A percentile compares a stretch with the other conserved stretches of the same genome.
Evolutionary conservation across 176 grass and related monocot species (phyloP).

Genomic region (Zoysia pacifica): DNA sequence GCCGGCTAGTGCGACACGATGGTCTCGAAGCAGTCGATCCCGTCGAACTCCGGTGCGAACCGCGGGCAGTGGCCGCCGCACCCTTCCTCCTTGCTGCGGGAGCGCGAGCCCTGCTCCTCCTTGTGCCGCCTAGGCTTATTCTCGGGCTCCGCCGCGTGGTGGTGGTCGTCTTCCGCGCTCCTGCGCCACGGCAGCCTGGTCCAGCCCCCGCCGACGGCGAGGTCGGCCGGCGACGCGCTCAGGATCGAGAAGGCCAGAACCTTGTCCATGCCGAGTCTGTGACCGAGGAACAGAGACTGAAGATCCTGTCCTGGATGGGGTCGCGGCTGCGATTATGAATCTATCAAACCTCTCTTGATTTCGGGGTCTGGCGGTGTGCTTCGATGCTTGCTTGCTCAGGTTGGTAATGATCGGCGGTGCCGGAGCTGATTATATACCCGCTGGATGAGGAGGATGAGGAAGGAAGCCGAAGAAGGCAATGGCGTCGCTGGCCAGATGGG

Average conservation of each 20-base stretch:
- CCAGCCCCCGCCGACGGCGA: slow-evolving; percentile 18
- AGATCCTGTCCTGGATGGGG: too few species aligned
- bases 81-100: neutral
- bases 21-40: slow-evolving; percentile 78
- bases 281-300: too few species aligned
- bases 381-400: neutral
- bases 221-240: slow-evolving; percentile 51
- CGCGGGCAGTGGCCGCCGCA: neutral
- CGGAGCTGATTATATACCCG: neutral
- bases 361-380: neutral
- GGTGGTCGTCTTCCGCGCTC: neutral
- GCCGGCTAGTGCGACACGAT: slow-evolving; percentile 44
- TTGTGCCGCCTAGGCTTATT: neutral
- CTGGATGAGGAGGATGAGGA: neutral
- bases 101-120: neutral
- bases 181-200: slow-evolving; percentile 26
- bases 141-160: neutral
- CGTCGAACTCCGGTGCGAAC: slow-evolving; percentile 71
- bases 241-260: slow-evolving; percentile 62
- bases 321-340: too few species aligned
- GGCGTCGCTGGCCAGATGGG: neutral
- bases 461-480: neutral
- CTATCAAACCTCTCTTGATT: neutral
- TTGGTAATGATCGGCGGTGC: neutral
- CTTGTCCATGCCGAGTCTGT: slow-evolving; percentile 47